A percentile compares a stretch with the other conserved stretches of the same genome.
These are phyloP conservation scores for Globisporangium barbulae DNA, from an alignment of 352 stramenopile genomes.

Conservation along the genomic window DNA sequence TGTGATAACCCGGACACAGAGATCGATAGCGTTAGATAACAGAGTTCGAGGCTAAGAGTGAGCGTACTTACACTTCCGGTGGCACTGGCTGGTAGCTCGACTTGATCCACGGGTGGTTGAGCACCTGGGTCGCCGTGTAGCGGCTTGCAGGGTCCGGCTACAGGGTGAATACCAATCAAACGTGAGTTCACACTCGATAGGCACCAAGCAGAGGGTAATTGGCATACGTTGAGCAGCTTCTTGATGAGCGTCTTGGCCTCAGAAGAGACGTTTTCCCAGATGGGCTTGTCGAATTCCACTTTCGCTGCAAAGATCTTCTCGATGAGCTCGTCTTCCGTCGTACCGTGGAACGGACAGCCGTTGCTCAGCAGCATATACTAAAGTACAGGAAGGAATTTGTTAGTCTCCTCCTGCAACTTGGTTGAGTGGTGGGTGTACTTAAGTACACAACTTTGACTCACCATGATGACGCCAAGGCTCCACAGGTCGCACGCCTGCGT, in stretches of 20 bases:
- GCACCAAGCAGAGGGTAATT: not conserved
- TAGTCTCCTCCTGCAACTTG: not conserved
- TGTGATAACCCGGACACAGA: not conserved
- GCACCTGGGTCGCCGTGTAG: conserved; percentile 61
- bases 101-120: conserved; percentile 74
- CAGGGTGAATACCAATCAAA: not conserved
- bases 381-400: not conserved
- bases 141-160: conserved; percentile 46
- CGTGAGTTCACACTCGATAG: not conserved
- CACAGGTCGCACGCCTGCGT: conserved; percentile 75
- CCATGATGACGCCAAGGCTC: conserved; percentile 84
- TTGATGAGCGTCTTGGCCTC: conserved; percentile 72
- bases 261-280: conserved; percentile 53
- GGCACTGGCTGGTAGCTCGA: conserved; percentile 35
- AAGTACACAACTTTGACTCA: conserved; percentile 14
- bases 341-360: conserved; percentile 59
- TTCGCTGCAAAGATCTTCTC: conserved; percentile 74
- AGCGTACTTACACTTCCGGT: conserved; percentile 34
- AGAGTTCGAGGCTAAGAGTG: not conserved
- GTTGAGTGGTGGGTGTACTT: not conserved
- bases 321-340: conserved; percentile 68
- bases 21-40: not conserved
- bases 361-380: conserved; percentile 86
- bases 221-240: conserved; percentile 61
- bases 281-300: conserved; percentile 41